phyloP scores from a whole-genome alignment of 208 protist genomes.

The Sergeia podlipaevii region DNA sequence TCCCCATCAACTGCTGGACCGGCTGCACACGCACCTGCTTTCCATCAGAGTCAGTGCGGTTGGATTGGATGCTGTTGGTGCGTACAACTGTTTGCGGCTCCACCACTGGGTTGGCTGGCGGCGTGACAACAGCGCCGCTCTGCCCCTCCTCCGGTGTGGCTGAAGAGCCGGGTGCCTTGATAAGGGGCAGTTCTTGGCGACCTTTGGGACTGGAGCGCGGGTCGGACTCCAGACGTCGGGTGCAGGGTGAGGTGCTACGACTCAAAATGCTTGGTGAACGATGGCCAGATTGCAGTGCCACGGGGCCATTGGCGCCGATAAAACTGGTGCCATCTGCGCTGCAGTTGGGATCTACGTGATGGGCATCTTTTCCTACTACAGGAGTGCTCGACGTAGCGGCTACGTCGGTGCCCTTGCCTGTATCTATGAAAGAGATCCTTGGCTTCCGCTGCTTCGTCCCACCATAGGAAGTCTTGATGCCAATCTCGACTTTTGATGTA shows the following conservation, averaged over 20 bases:
- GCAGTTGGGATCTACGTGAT: slow-evolving; percentile 31
- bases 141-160: slow-evolving; percentile 12
- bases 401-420: slow-evolving; percentile 53
- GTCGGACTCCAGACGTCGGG: slow-evolving; percentile 55
- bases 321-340: slow-evolving; percentile 13
- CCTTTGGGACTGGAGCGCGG: slow-evolving; percentile 52
- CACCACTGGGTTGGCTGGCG: slow-evolving; percentile 5
- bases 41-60: too few relatives aligned
- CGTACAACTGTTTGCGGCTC: slow-evolving; percentile 6
- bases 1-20: slow-evolving; percentile 13
- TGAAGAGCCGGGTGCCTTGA: slow-evolving; percentile 10
- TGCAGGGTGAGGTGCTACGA: slow-evolving; percentile 62
- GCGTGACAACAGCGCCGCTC: slow-evolving; percentile 7
- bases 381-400: slow-evolving; percentile 37
- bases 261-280: slow-evolving; percentile 71
- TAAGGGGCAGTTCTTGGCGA: slow-evolving; percentile 38
- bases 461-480: slow-evolving; percentile 13
- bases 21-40: slow-evolving; percentile 4
- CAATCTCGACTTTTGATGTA: slow-evolving; percentile 56
- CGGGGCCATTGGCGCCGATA: slow-evolving; percentile 49
- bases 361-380: slow-evolving; percentile 28
- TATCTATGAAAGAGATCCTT: slow-evolving; percentile 74
- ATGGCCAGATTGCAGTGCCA: slow-evolving; percentile 31
- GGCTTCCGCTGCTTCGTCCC: slow-evolving; percentile 19
- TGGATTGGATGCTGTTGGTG: slow-evolving; percentile 8